Evolutionary conservation across 305 asterid genomes (phyloP), one percentile per base, ranked within the genome.

Genomic region (Rubia balearica): DNA sequence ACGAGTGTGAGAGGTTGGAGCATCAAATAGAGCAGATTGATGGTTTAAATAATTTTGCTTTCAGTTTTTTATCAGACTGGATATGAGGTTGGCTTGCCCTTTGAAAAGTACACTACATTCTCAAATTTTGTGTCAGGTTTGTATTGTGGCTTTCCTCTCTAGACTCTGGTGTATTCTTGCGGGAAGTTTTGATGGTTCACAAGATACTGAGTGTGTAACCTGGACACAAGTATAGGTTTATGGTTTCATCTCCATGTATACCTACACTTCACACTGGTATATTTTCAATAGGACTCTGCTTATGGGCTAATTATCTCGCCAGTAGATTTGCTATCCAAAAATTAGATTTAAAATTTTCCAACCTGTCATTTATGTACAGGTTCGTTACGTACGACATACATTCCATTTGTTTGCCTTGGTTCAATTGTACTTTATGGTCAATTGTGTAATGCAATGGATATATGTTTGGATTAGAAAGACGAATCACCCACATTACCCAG

Each of bases 221-320:
- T 82, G 85, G 88, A 73, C 70, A 27, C 24, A 78, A 53, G 49
- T 81, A 7, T 79, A 81, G 81, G 92, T 83, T 71, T 80, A 70
- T 86, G 33, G 61, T 81, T 46, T 73, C 67, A 12, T 85, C 86
- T 78, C 95, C 92, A 70, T 88, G 95, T 92, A 69, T 86, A 7
- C 85, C 92, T 0, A 86, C 92, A 70, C 87, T 88, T 30, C 86
- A 88, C 43, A 88, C 90, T 2, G 92, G 92, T 12, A 84, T 86
- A 8, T 86, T 88, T 73, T 86, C 95, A 1, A 88, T 92, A 12
- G 95, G 89, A 42, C 77, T 86, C 70, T 82, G 95, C 75, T 75
- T 88, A 46, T 86, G 92, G 92, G 88, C 80, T n/a, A n/a, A n/a
- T n/a, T n/a, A n/a, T n/a, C n/a, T n/a, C n/a, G n/a, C n/a, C n/a